Base-by-base conservation (phyloP, 768 basidiomycete species). In the Russula foetens region DNA sequence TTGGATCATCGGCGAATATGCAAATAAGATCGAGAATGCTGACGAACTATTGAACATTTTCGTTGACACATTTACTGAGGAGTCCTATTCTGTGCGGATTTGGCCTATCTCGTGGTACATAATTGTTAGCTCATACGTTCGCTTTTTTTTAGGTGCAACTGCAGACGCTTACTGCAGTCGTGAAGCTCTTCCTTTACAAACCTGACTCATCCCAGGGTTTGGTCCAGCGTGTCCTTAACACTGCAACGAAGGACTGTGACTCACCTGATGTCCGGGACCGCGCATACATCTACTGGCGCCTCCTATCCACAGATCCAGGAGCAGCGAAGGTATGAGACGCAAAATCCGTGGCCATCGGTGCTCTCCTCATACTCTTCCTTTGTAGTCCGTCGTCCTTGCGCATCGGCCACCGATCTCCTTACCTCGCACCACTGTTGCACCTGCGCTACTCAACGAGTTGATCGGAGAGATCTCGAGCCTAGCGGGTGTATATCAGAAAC, bases 1-100 rank as follows among this genome's bases (percentile, higher is more conserved):
- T 71, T 99, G 97, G 96, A 98, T 99, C 68, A 94, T 98, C 66
- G 96, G 96, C 58, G 94, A 98, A 75, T 98, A 99, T 68, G 94
- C 96, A 3, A 88, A 89, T 72, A 96, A 93, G 75, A 98, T 98
- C 11, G 64, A 65, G 33, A 99, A 99, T 65, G 94, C 96, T 3
- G 92, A 91, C 70, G 95, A 98, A 67, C 78, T 99, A 24, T 77
- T 98, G 65, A 81, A 84, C 15, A 86, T 88, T 52, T 98, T 97
- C 71, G 88, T 99, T 23, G 92, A 96, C 58, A 80, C 86, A 2
- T 98, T 98, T 75, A 86, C 81, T 29, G 97, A 99, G 68, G 97
- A 99, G 73, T 86, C 90, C 7, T 92, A 95, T 70, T 85, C 90
- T 53, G 93, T 93, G 66, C 58, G 84, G 73, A 6, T 17, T 14